Base-by-base conservation (phyloP, 192 early-diverging fungal genomes). In the Umbelopsis ramanniana region DNA sequence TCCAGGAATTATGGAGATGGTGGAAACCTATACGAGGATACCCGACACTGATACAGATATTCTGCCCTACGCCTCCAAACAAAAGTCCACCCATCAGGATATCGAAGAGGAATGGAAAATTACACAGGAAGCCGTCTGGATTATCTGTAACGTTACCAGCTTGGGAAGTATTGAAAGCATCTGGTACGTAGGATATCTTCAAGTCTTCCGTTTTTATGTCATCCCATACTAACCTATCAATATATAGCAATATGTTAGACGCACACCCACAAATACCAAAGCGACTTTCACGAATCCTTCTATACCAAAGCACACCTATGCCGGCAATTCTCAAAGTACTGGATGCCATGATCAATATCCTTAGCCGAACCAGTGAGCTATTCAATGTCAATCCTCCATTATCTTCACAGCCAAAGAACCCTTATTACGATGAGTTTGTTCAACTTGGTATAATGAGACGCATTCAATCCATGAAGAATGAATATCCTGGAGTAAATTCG, bases 21-120 rank as follows among this genome's bases (percentile, higher is more conserved):
- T 81, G 11, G 52, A 71, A 53, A 55, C 46, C 0, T 54, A 54
- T 52, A 29, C 21, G 11, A 43, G 52, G 23, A 52, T 52, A 46
- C 37, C 50, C 26, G 50, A 40, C 6, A 52, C 52, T 15, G 69
- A 71, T 37, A n/a, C 57, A 11, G 57, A 22, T 6, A 26, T 63
- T 19, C 33, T 63, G 17, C 57, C 57, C 19, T 63, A 37, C n/a
- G 14, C 57, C 15, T 19, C 15, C 19, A 63, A 63, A 5, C 2
- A 38, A 2, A 63, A 29, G 26, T 63, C 33, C 17, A 63, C 6
- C 33, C 26, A 63, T 35, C 52, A 73, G 43, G 37, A 74, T 10
- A 40, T 67, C 15, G 40, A 29, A 6, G 78, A 76, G 29, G 79
- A 81, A 46, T 81, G 79, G 79, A 81, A 76, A 38, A 60, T 81